A percentile compares a stretch with the other conserved stretches of the same genome.
phyloP scores from a whole-genome alignment of 169 alveolate genomes.

The Cystoisospora suis region DNA sequence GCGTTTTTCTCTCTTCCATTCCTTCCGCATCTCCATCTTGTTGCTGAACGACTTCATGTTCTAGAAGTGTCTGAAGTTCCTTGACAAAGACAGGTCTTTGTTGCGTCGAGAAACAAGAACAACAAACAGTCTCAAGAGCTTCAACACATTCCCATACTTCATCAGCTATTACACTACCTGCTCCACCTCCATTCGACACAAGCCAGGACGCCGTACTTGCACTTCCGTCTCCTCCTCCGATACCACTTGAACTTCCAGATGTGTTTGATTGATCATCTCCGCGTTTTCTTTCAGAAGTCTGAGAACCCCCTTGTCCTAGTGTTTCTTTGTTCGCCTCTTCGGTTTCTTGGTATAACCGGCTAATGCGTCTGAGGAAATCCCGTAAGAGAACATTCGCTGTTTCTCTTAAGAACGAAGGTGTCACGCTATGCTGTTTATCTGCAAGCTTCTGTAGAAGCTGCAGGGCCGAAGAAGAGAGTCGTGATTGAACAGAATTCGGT shows the following conservation, averaged over 20 bases:
- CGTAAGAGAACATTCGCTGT: background rate
- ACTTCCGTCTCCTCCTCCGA: slow-evolving; percentile 41
- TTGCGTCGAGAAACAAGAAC: slow-evolving; percentile 35
- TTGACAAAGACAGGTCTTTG: slow-evolving; percentile 58
- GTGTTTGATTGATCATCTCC: background rate
- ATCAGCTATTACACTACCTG: slow-evolving; percentile 42
- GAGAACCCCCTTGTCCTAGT: background rate
- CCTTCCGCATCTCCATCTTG: background rate
- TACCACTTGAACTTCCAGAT: slow-evolving; percentile 6
- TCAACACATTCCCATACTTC: slow-evolving; percentile 45
- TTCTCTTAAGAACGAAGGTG: background rate
- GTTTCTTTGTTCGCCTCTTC: background rate
- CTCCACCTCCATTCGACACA: slow-evolving; percentile 16
- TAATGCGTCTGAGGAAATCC: slow-evolving; percentile 17
- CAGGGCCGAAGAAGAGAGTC: background rate
- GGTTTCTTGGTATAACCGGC: slow-evolving; percentile 28
- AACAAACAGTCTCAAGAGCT: slow-evolving; percentile 22
- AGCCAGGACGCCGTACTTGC: slow-evolving; percentile 56
- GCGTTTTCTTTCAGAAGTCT: background rate
- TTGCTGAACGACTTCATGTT: slow-evolving; percentile 26
- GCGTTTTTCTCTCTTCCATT: background rate
- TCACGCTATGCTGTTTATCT: background rate
- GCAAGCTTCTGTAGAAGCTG: slow-evolving; percentile 4
- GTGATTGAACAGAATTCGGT: background rate
- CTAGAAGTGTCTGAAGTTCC: slow-evolving; percentile 52